Conservation (phyloP, 306 rosid genomes). For the Quercus wislizeni region DNA sequence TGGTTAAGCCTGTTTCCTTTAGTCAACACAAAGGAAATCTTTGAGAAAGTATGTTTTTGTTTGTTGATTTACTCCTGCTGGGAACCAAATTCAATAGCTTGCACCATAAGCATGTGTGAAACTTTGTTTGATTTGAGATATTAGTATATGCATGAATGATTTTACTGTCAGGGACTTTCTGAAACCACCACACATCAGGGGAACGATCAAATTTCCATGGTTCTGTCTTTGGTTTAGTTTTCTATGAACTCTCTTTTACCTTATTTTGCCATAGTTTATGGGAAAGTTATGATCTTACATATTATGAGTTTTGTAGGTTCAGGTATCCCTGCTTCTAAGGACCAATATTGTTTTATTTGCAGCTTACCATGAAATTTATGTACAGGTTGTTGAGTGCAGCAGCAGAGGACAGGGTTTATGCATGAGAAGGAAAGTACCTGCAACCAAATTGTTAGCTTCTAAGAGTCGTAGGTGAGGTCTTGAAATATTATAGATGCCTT, state of each 20-base stretch:
- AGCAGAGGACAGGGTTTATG: not conserved
- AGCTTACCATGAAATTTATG: slow-evolving; percentile 62
- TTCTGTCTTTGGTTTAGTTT: slow-evolving; percentile 29
- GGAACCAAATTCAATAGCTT: not conserved
- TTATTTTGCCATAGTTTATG: not conserved
- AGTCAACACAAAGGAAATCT: no score
- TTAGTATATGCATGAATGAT: slow-evolving; percentile 15
- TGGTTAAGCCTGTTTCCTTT: no score
- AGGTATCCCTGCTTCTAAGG: slow-evolving; percentile 61
- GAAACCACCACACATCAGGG: slow-evolving; percentile 32
- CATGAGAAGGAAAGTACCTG: not conserved
- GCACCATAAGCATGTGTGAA: not conserved
- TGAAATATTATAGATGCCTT: not conserved
- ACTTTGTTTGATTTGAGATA: slow-evolving; percentile 5
- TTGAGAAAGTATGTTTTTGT: no score
- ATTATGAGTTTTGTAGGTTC: slow-evolving; percentile 69
- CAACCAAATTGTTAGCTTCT: not conserved
- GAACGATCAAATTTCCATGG: slow-evolving; percentile 37
- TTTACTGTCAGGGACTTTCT: slow-evolving; percentile 45
- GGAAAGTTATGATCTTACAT: slow-evolving; percentile 34
- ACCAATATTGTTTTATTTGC: slow-evolving; percentile 36
- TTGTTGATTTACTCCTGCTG: not conserved
- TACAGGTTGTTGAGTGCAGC: slow-evolving; percentile 55
- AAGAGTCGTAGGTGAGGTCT: not conserved
- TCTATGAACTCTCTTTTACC: slow-evolving; percentile 1